phyloP scores from a whole-genome alignment of 1,139 yeast genomes.

The Suhomyces taliae region DNA sequence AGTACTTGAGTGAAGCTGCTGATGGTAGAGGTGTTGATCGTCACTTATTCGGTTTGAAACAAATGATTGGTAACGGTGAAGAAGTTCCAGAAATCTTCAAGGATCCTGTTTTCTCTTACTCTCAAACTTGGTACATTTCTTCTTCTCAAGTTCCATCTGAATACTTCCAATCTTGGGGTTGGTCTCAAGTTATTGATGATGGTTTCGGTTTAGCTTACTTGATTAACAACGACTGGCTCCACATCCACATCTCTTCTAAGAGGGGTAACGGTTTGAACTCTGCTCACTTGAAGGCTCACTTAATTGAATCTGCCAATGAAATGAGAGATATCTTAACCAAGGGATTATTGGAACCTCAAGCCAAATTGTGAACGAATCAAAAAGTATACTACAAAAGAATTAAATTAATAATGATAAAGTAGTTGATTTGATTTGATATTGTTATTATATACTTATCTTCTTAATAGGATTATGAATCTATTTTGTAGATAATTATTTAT shows the following conservation, averaged over 20 bases:
- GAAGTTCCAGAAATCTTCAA: conserved; percentile 67
- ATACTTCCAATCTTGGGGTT: conserved; percentile 90
- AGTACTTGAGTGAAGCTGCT: conserved; percentile 74
- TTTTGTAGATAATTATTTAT: neutral
- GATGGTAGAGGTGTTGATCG: conserved; percentile 92
- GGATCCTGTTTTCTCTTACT: conserved; percentile 75
- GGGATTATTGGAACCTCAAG: conserved; percentile 40
- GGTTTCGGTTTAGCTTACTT: conserved; percentile 95
- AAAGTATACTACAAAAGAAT: neutral
- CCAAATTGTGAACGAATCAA: conserved; percentile 28
- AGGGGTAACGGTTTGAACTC: conserved; percentile 68
- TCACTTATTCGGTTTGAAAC: conserved; percentile 86
- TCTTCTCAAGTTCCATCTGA: conserved; percentile 91
- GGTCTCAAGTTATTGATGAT: conserved; percentile 92
- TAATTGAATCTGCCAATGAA: conserved; percentile 81
- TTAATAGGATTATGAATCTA: neutral
- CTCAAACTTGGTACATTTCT: conserved; percentile 82
- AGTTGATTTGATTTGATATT: too few species aligned
- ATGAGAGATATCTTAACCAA: conserved; percentile 61
- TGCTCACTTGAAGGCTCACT: conserved; percentile 65
- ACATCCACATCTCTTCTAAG: conserved; percentile 82
- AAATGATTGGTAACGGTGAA: conserved; percentile 62
- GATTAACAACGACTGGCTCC: conserved; percentile 83
- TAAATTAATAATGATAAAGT: too few species aligned
- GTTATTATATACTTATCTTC: neutral